phyloP scores from a whole-genome alignment of 768 basidiomycete species.

The Hericium coralloides region DNA sequence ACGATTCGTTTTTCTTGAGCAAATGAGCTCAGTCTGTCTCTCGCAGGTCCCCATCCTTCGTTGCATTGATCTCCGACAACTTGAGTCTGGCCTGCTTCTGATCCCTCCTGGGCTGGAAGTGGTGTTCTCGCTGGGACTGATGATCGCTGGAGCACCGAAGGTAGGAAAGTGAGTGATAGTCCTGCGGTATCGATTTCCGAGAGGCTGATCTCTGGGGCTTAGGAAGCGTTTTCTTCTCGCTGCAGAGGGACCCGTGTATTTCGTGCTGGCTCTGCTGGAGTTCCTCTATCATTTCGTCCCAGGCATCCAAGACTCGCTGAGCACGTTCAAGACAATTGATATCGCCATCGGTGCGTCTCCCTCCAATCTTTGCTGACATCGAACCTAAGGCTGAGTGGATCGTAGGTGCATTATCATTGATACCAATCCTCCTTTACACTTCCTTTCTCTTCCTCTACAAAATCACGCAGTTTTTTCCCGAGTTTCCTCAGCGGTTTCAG shows the following conservation, averaged over 20 bases:
- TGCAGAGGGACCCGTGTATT: conserved; percentile 54
- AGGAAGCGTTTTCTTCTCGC: conserved; percentile 53
- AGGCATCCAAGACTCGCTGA: conserved; percentile 35
- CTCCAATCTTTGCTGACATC: not conserved
- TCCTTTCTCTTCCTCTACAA: conserved; percentile 54
- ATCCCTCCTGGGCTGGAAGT: conserved; percentile 59
- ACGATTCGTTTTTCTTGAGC: conserved; percentile 13
- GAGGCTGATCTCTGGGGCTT: conserved; percentile 4
- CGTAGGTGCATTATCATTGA: conserved; percentile 45
- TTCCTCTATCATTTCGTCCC: conserved; percentile 49
- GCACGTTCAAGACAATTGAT: conserved; percentile 46
- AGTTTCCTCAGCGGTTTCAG: conserved; percentile 42
- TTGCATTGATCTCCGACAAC: conserved; percentile 43
- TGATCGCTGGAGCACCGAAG: conserved; percentile 36
- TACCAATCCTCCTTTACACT: conserved; percentile 58
- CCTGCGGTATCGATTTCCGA: not conserved
- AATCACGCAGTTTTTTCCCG: conserved; percentile 38
- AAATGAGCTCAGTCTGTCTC: conserved; percentile 38
- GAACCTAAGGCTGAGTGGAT: not conserved
- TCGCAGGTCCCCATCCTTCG: conserved; percentile 66
- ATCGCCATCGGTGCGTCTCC: conserved; percentile 46
- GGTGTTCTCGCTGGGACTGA: conserved; percentile 45
- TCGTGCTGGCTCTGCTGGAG: conserved; percentile 51
- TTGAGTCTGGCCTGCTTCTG: conserved; percentile 42
- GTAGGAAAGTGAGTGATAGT: conserved; percentile 35